Evolutionary conservation across 169 alveolate genomes (phyloP).

Genomic region (Plasmodium billcollinsi): DNA sequence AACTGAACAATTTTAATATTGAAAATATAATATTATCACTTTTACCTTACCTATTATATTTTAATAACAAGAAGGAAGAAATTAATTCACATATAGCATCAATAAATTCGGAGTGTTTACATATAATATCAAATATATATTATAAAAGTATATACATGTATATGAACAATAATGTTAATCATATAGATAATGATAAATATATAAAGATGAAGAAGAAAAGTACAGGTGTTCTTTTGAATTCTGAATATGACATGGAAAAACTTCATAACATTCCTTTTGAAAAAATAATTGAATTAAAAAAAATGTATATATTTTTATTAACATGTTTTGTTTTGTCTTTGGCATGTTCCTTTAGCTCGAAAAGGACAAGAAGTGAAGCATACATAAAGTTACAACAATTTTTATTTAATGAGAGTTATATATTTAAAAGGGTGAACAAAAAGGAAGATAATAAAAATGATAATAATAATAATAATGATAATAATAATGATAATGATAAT

Average conservation of each 20-base stretch:
- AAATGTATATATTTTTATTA: constrained; percentile 61
- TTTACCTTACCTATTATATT: constrained; percentile 61
- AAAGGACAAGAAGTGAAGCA: constrained; percentile 76
- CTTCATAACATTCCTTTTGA: constrained; percentile 14
- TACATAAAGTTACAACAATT: constrained; percentile 71
- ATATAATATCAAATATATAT: constrained; percentile 75
- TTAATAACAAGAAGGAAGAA: constrained; percentile 74
- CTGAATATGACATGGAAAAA: no score
- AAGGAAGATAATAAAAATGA: background rate
- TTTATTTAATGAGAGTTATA: constrained; percentile 76
- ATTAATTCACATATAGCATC: constrained; percentile 76
- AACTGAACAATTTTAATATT: constrained; percentile 71
- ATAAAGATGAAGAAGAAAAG: background rate
- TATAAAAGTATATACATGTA: constrained; percentile 76
- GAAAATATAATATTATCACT: constrained; percentile 74
- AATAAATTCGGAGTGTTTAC: constrained; percentile 75
- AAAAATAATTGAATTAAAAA: constrained; percentile 58
- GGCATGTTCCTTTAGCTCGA: constrained; percentile 76
- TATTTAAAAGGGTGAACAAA: constrained; percentile 47
- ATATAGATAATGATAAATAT: constrained; percentile 1
- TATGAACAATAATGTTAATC: constrained; percentile 34
- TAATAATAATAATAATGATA: background rate
- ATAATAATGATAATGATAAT: background rate
- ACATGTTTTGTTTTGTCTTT: constrained; percentile 72
- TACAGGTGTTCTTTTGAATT: no score